Conservation (phyloP, 805 yeast genomes). For the Candida patagonica region DNA sequence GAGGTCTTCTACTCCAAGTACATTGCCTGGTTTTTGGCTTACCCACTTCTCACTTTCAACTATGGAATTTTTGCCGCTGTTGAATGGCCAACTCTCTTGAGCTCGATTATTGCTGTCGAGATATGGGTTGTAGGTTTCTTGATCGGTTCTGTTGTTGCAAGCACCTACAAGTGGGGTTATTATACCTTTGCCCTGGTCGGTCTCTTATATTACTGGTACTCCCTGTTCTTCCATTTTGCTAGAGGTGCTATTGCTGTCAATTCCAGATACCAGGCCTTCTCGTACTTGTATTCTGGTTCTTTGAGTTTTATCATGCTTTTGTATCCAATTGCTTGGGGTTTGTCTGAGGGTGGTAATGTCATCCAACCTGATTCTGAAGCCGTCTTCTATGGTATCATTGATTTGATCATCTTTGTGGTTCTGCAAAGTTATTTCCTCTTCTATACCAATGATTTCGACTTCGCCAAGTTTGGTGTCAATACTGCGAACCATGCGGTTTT, state of each 20-base stretch:
- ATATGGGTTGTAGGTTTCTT: constrained; percentile 45
- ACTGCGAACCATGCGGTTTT: constrained; percentile 14
- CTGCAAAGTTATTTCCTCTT: constrained; percentile 17
- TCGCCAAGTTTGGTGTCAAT: constrained; percentile 18
- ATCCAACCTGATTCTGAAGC: constrained; percentile 51
- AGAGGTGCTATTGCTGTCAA: constrained; percentile 10
- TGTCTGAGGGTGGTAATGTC: constrained; percentile 55
- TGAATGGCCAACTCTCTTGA: constrained; percentile 25
- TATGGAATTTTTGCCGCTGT: constrained; percentile 27
- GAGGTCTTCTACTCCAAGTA: constrained; percentile 49
- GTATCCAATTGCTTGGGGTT: constrained; percentile 45
- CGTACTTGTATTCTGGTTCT: constrained; percentile 7
- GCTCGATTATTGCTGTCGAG: constrained; percentile 33
- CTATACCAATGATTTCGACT: constrained; percentile 15
- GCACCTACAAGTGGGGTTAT: constrained; percentile 63
- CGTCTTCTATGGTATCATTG: constrained; percentile 51
- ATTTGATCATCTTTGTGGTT: constrained; percentile 35
- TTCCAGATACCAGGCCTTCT: constrained; percentile 3
- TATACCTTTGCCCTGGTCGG: constrained; percentile 45
- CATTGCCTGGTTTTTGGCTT: constrained; percentile 49
- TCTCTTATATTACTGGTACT: constrained; percentile 26
- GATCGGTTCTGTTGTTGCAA: constrained; percentile 45
- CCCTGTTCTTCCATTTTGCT: constrained; percentile 16
- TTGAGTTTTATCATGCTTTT: constrained; percentile 38
- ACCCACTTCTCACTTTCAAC: constrained; percentile 36